These are phyloP conservation scores for Crotalaria pallida DNA, from an alignment of 306 rosid genomes.

Conservation along the genomic window DNA sequence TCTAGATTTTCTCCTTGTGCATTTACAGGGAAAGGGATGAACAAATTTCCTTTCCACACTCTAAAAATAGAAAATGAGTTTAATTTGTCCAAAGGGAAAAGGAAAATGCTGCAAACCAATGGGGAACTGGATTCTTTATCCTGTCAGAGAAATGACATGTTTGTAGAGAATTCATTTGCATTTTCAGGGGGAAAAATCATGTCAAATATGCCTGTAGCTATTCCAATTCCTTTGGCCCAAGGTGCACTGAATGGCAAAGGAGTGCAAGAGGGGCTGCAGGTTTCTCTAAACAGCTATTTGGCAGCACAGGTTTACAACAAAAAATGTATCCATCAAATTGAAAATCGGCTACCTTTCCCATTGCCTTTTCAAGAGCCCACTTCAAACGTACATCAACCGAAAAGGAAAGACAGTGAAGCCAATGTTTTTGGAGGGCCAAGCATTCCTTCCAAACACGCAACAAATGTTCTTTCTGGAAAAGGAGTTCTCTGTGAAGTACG, in stretches of 20 bases:
- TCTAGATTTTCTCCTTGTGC: slow-evolving; percentile 26
- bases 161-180: slow-evolving; percentile 24
- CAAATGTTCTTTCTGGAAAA: slow-evolving; percentile 37
- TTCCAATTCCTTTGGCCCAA: slow-evolving; percentile 38
- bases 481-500: slow-evolving; percentile 38
- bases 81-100: slow-evolving; percentile 48
- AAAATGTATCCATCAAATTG: slow-evolving; percentile 42
- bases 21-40: slow-evolving; percentile 34
- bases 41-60: slow-evolving; percentile 35
- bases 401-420: slow-evolving; percentile 42
- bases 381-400: slow-evolving; percentile 38
- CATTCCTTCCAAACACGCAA: slow-evolving; percentile 32
- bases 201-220: slow-evolving; percentile 30
- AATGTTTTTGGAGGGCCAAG: slow-evolving; percentile 41
- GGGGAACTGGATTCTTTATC: slow-evolving; percentile 33
- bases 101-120: slow-evolving; percentile 46
- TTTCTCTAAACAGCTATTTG: slow-evolving; percentile 56
- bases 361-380: slow-evolving; percentile 48
- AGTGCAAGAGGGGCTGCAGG: slow-evolving; percentile 50
- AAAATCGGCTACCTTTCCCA: slow-evolving; percentile 42
- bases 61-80: slow-evolving; percentile 43
- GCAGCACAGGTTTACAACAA: slow-evolving; percentile 42
- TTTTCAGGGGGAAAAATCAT: slow-evolving; percentile 42
- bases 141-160: slow-evolving; percentile 38
- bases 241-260: slow-evolving; percentile 41